Percentiles rank a stretch among this genome's conserved stretches.
These are phyloP conservation scores for Cercospora sojina DNA, from an alignment of 2,329 filamentous ascomycete genomes.

Conservation along the genomic window DNA sequence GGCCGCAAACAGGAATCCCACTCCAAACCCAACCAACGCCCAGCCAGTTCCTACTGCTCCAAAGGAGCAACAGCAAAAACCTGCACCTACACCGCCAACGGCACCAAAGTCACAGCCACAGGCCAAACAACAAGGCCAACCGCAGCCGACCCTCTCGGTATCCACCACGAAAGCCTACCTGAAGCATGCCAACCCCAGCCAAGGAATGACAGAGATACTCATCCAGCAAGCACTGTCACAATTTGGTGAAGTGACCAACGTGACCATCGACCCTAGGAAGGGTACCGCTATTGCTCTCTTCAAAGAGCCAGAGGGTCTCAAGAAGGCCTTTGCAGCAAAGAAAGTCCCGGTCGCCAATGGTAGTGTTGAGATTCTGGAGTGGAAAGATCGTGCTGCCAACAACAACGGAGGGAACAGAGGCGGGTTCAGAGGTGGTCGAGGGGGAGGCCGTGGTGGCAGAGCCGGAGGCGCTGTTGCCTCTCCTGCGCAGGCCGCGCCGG, in stretches of 20 bases:
- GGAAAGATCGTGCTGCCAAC: slow-evolving; percentile 56
- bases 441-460: slow-evolving; percentile 19
- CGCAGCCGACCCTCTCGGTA: slow-evolving; percentile 33
- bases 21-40: slow-evolving; percentile 16
- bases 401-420: slow-evolving; percentile 22
- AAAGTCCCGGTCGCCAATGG: slow-evolving; percentile 80
- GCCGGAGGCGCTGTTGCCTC: slow-evolving; percentile 19
- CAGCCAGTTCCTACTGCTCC: slow-evolving; percentile 32
- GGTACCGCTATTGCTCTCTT: slow-evolving; percentile 94
- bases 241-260: slow-evolving; percentile 73
- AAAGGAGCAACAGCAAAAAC: slow-evolving; percentile 37
- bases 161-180: slow-evolving; percentile 55
- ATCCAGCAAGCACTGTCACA: slow-evolving; percentile 71
- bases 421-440: slow-evolving; percentile 24
- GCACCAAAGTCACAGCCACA: slow-evolving; percentile 31
- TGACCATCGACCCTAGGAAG: slow-evolving; percentile 93
- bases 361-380: slow-evolving; percentile 81
- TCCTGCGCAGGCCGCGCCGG: background rate
- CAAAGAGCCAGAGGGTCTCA: slow-evolving; percentile 66
- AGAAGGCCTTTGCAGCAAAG: slow-evolving; percentile 77
- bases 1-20: slow-evolving; percentile 19
- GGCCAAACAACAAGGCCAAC: slow-evolving; percentile 32
- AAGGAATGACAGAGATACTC: slow-evolving; percentile 82
- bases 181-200: slow-evolving; percentile 70
- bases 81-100: slow-evolving; percentile 22